These are phyloP conservation scores for Oxalis stricta DNA, from an alignment of 441 rosid genomes.

Conservation along the genomic window DNA sequence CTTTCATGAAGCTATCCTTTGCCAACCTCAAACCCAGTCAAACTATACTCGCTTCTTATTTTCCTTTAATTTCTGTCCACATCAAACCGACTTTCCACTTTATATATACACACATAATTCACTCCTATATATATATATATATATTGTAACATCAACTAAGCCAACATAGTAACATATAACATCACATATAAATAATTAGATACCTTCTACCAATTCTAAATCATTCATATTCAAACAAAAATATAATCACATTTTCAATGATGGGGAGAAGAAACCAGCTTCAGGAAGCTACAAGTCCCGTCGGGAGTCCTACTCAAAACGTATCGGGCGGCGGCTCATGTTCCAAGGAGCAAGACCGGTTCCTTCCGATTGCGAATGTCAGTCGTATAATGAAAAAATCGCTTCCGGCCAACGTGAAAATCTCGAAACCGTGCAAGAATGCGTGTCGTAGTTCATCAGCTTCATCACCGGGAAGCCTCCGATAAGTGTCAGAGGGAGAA, in stretches of 20 bases:
- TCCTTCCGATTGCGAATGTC: conserved; percentile 34
- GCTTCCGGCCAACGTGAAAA: conserved; percentile 30
- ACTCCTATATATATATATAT: conserved; percentile 7
- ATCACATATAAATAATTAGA: no score
- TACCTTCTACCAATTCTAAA: no score
- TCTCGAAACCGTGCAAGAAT: conserved; percentile 39
- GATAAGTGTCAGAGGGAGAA: conserved; percentile 36
- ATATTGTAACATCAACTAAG: no score
- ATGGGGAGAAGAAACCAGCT: conserved; percentile 26
- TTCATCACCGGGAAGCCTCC: conserved; percentile 40
- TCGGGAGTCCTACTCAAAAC: no score
- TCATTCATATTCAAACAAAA: no score
- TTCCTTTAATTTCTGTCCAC: conserved; percentile 15
- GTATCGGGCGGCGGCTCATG: no score
- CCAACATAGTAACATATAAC: no score
- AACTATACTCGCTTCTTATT: conserved; percentile 14
- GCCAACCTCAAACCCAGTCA: conserved; percentile 3
- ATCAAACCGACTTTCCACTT: conserved; percentile 18
- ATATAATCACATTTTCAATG: no score
- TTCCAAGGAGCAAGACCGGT: conserved; percentile 24
- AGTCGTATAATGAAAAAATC: conserved; percentile 33
- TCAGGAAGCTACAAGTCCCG: conserved; percentile 28
- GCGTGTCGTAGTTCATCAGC: conserved; percentile 38
- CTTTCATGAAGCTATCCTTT: conserved; percentile 11
- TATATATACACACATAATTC: not conserved